A percentile compares a stretch with the other conserved stretches of the same genome.
These are phyloP conservation scores for Boletus subluridellus DNA, from an alignment of 1,284 basidiomycete species.

Conservation along the genomic window DNA sequence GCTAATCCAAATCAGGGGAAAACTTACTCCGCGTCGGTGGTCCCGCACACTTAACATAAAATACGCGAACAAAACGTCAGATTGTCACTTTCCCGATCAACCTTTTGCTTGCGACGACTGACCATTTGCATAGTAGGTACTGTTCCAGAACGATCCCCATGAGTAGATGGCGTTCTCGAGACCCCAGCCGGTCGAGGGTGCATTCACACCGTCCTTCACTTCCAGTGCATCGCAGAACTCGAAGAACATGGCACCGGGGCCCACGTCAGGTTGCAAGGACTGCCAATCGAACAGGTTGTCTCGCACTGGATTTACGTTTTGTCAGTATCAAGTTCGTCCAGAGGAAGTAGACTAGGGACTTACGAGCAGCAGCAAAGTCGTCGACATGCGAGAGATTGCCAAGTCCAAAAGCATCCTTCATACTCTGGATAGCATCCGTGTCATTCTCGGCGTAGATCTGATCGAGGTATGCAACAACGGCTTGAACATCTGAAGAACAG, in stretches of 20 bases:
- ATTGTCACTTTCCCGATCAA: not conserved
- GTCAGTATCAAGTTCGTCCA: not conserved
- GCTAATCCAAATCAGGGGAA: not conserved
- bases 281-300: slow-evolving; percentile 54
- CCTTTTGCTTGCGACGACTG: slow-evolving; percentile 10
- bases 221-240: too few species aligned
- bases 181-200: too few species aligned
- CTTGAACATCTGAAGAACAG: too few species aligned
- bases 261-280: slow-evolving; percentile 20
- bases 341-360: not conserved
- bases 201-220: too few species aligned
- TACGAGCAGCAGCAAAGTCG: slow-evolving; percentile 60
- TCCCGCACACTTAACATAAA: slow-evolving; percentile 10
- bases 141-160: too few species aligned
- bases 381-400: slow-evolving; percentile 55
- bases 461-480: too few species aligned
- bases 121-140: slow-evolving; percentile 21
- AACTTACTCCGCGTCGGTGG: too few species aligned
- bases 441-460: too few species aligned
- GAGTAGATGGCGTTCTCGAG: too few species aligned
- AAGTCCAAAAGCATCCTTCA: slow-evolving; percentile 42
- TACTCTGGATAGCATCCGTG: too few species aligned
- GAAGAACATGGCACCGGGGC: too few species aligned
- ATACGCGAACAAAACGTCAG: not conserved
- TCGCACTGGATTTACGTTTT: slow-evolving; percentile 39